Evolutionary conservation across 1,284 basidiomycete species (phyloP).

Genomic region (Flammula alnicola): DNA sequence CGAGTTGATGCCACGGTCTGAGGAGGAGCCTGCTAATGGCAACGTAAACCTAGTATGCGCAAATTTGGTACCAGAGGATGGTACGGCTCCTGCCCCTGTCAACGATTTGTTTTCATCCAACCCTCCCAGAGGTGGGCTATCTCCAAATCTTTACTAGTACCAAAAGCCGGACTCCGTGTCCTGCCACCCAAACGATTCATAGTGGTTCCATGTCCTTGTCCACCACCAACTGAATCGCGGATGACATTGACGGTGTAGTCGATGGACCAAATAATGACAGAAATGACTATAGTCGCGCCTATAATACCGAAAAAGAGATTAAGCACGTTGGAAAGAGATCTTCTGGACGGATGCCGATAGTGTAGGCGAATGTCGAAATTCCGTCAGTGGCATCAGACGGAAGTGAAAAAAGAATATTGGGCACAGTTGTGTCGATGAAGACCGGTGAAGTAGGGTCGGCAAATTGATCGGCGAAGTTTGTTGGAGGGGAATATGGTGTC

Average conservation of each 20-base stretch:
- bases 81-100: conserved; percentile 33
- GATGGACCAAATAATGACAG: conserved; percentile 72
- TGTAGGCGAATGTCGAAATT: conserved; percentile 79
- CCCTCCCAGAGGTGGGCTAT: conserved; percentile 25
- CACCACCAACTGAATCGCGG: conserved; percentile 32
- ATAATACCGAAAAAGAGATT: conserved; percentile 83
- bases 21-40: conserved; percentile 27
- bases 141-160: conserved; percentile 26
- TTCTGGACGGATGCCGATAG: conserved; percentile 79
- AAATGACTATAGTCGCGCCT: conserved; percentile 72
- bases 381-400: conserved; percentile 64
- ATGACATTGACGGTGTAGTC: conserved; percentile 59
- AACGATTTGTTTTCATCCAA: conserved; percentile 63
- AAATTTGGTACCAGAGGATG: neutral
- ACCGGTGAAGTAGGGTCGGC: conserved; percentile 73
- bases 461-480: conserved; percentile 73
- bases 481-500: conserved; percentile 64
- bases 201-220: conserved; percentile 25
- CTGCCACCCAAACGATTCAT: conserved; percentile 37
- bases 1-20: conserved; percentile 38
- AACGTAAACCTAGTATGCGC: conserved; percentile 41
- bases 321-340: conserved; percentile 89
- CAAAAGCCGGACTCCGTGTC: conserved; percentile 58
- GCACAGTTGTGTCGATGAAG: conserved; percentile 70
- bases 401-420: conserved; percentile 77